Base-by-base conservation (phyloP, 805 yeast genomes). In the Pichia deserticola region DNA sequence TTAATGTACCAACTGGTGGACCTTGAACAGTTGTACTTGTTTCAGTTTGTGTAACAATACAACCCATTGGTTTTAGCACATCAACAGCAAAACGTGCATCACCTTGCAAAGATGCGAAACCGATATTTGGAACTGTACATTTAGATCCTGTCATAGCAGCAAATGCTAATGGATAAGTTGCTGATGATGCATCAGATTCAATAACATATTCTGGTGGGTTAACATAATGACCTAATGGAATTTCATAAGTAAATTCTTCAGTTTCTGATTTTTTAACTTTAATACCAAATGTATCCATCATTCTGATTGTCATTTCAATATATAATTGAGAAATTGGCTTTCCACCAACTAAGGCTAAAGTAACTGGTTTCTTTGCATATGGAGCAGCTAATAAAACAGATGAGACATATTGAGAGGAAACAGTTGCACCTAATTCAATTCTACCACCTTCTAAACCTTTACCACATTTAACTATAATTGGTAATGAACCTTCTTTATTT, bases 331-430 rank as follows among this genome's bases (percentile, higher is more conserved):
- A 92, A 53, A 93, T 88, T 56, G 99, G 99, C 66, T 90, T 90
- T 38, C 99, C 99, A 34, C 98, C 99, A 25, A 86, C 90, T 52
- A 93, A 75, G 8, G 92, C 71, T 62, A 93, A 77, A 8, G 96
- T 89, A 33, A 92, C 95, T 7, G 96, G 95, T 50, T 79, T 76
- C 50, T 81, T 69, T 10, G 98, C 98, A 63, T 90, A 93, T 44
- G 99, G 99, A 36, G 99, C 98, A 68, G 96, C 87, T 96, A 93
- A 89, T 61, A 93, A 77, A 49, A 93, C 77, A 0, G 98, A 92
- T 1, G 98, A 90, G 42, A 93, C 99, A 60, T 93, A 93, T 68
- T 93, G 99, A 12, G 98, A 93, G 1, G 98, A 90, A 42, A 93
- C 87, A 5, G 98, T 90, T 27, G 99, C 99, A 39, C 92, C 92